Conservation (phyloP, 2,329 filamentous ascomycete genomes). For the Monilinia fructigena region DNA sequence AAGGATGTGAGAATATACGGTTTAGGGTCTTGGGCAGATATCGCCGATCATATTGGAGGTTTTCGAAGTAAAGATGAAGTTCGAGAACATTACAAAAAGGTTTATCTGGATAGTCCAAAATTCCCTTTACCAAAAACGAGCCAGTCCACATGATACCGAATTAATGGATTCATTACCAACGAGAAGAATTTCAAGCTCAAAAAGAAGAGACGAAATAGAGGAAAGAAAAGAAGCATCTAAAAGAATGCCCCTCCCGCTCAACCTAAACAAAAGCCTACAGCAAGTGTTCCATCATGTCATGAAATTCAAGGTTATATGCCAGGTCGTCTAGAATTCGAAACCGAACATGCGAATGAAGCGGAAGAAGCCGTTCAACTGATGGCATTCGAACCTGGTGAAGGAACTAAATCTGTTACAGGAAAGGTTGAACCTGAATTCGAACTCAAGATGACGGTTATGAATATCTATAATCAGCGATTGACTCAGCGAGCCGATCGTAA, state of each 20-base stretch:
- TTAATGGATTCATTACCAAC: slow-evolving; percentile 76
- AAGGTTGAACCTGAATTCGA: slow-evolving; percentile 95
- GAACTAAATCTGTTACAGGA: slow-evolving; percentile 78
- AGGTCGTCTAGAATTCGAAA: slow-evolving; percentile 94
- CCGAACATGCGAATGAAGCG: slow-evolving; percentile 94
- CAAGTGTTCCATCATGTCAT: slow-evolving; percentile 92
- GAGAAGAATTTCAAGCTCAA: slow-evolving; percentile 90
- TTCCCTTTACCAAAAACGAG: slow-evolving; percentile 87
- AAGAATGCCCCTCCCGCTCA: slow-evolving; percentile 80
- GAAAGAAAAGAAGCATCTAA: slow-evolving; percentile 80
- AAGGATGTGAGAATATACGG: slow-evolving; percentile 96
- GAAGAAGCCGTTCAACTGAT: slow-evolving; percentile 98
- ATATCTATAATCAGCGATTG: slow-evolving; percentile 91
- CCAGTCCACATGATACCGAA: slow-evolving; percentile 76
- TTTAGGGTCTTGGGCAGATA: slow-evolving; percentile 94
- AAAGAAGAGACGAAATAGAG: slow-evolving; percentile 92
- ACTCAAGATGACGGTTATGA: slow-evolving; percentile 95
- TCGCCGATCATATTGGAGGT: slow-evolving; percentile 95
- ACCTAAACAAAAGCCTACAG: slow-evolving; percentile 93
- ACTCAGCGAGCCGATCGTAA: slow-evolving; percentile 92
- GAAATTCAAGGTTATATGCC: slow-evolving; percentile 99
- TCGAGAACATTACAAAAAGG: slow-evolving; percentile 85
- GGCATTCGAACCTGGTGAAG: slow-evolving; percentile 96
- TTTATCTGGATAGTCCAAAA: slow-evolving; percentile 76
- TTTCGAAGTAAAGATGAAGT: slow-evolving; percentile 95